Conservation (phyloP, 306 rosid species). For the Castanea crenata region DNA sequence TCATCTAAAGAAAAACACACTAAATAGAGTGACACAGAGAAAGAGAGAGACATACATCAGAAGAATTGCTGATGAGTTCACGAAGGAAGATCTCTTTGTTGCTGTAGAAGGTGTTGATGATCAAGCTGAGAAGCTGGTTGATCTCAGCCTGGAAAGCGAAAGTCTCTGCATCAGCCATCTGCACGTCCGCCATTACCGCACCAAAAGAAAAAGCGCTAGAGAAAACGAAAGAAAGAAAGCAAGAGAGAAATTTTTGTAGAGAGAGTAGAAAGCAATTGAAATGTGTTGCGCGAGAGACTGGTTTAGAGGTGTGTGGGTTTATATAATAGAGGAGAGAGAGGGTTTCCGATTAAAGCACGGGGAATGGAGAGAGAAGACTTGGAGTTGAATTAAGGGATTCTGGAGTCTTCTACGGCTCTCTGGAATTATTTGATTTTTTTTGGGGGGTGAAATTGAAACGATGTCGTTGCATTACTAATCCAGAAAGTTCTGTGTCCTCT, state of each 20-base stretch:
- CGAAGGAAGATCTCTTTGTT: constrained; percentile 83
- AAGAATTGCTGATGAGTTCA: constrained; percentile 58
- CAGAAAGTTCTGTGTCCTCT: background rate
- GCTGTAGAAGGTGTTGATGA: constrained; percentile 68
- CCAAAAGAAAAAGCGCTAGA: too few species aligned
- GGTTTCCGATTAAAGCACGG: background rate
- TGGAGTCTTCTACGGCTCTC: constrained; percentile 49
- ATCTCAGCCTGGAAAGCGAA: constrained; percentile 74
- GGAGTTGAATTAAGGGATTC: constrained; percentile 9
- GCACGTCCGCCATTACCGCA: constrained; percentile 40
- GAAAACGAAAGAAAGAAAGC: background rate
- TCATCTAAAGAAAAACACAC: too few species aligned
- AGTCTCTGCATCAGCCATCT: constrained; percentile 62
- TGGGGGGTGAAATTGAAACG: background rate
- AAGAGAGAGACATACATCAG: constrained; percentile 38
- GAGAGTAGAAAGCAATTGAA: background rate
- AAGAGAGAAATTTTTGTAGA: background rate
- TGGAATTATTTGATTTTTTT: background rate
- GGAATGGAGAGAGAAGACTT: background rate
- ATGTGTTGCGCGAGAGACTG: accelerated
- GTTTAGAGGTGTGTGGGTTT: background rate
- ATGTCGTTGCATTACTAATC: background rate
- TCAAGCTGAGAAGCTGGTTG: constrained; percentile 64
- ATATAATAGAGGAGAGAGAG: background rate
- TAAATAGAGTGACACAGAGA: too few species aligned